Evolutionary conservation across 2,329 filamentous ascomycete species (phyloP).

Genomic region (Mycogone perniciosa): DNA sequence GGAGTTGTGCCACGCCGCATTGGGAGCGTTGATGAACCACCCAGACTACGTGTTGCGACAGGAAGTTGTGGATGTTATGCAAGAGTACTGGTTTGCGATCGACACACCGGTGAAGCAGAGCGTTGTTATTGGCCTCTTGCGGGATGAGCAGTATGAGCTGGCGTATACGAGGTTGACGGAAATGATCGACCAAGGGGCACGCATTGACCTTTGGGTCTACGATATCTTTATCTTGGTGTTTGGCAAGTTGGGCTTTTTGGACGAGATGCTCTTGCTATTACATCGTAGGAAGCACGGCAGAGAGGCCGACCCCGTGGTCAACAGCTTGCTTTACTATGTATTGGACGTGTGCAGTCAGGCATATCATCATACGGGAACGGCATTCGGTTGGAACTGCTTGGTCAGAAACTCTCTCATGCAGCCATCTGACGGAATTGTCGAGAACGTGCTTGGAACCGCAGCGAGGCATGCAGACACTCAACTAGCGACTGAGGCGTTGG

Average conservation of each 20-base stretch:
- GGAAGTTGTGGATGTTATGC: slow-evolving; percentile 67
- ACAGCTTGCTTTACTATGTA: slow-evolving; percentile 60
- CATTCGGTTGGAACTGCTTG: slow-evolving; percentile 63
- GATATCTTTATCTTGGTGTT: slow-evolving; percentile 72
- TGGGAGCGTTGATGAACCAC: slow-evolving; percentile 72
- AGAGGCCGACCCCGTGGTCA: slow-evolving; percentile 33
- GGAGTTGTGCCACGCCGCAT: slow-evolving; percentile 61
- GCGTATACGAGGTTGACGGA: slow-evolving; percentile 64
- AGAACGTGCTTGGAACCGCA: slow-evolving; percentile 66
- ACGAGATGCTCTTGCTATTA: slow-evolving; percentile 68
- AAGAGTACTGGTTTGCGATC: slow-evolving; percentile 54
- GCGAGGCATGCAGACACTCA: slow-evolving; percentile 59
- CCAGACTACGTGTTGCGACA: slow-evolving; percentile 75
- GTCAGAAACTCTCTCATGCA: slow-evolving; percentile 41
- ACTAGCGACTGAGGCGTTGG: slow-evolving; percentile 66
- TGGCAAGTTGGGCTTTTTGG: slow-evolving; percentile 64
- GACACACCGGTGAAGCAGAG: slow-evolving; percentile 57
- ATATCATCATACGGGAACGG: slow-evolving; percentile 57
- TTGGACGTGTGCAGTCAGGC: slow-evolving; percentile 67
- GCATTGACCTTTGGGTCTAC: slow-evolving; percentile 65
- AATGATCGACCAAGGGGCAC: slow-evolving; percentile 51
- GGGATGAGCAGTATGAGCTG: slow-evolving; percentile 77
- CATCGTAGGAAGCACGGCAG: slow-evolving; percentile 41
- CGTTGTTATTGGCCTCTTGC: slow-evolving; percentile 66
- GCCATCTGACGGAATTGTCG: slow-evolving; percentile 54